Evolutionary conservation across 495 filamentous ascomycete genomes (phyloP), one percentile per base, ranked within the genome.

Genomic region (Lichina pygmaea): DNA sequence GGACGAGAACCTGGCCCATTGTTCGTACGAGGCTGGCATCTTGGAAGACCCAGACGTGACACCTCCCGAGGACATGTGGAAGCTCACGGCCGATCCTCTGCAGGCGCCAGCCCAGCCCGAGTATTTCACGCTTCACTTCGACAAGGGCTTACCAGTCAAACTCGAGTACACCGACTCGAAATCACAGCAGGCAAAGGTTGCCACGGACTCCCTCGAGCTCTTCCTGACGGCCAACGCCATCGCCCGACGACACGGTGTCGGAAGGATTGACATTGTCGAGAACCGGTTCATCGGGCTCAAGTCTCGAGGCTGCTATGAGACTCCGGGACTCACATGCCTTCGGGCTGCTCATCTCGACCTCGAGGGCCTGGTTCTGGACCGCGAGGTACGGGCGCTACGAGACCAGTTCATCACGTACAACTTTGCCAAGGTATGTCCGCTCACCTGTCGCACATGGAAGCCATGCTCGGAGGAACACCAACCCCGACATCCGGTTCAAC

Each of bases 1-100:
- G 73, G 84, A 91, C 51, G 81, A 82, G 61, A 93, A 93, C 66
- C 63, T 89, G 48, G 83, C 83, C 17, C 86, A 93, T 61, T 93
- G 83, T 70, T 72, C 65, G 42, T 94, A 92, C 57, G 85, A 93
- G 66, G 79, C 78, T 43, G 86, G 86, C 50, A 77, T 74, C 46
- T 65, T 81, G 40, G 64, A 67, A 56, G 66, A 68, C 43, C 63
- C 71, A n/a, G 61, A 75, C 53, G 58, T 63, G 46, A 63, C 67
- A 9, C 71, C 84, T 33, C 77, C 81, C 46, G 63, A 70, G 50
- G 75, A 92, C 53, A 81, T 91, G 72, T 93, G 85, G 85, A 86
- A 73, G 54, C 62, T 68, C 53, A 92, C 85, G 46, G 62, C 72
- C 48, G 79, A 84, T 55, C 85, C 84, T 34, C 51, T 66, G 42